Conservation (phyloP, 2,329 filamentous ascomycete genomes). For the Pestalotiopsis sp. region DNA sequence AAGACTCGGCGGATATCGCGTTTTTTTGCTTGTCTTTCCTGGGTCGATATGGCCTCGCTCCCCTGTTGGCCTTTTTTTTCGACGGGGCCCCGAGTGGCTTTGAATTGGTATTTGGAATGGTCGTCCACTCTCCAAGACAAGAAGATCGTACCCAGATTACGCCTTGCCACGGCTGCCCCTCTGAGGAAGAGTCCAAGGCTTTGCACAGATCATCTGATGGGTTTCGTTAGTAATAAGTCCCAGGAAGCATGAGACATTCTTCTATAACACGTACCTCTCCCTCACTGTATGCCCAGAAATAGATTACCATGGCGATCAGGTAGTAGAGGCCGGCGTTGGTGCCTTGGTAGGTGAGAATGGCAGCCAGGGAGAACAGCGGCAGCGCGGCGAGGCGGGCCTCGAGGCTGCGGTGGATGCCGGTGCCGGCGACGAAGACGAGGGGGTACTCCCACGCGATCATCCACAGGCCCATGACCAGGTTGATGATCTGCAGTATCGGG, state of each 20-base stretch:
- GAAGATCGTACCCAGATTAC: background rate
- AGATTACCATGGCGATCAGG: slow-evolving; percentile 79
- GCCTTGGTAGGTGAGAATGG: slow-evolving; percentile 84
- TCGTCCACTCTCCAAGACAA: background rate
- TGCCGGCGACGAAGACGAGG: slow-evolving; percentile 74
- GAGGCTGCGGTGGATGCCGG: slow-evolving; percentile 80
- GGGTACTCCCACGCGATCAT: slow-evolving; percentile 93
- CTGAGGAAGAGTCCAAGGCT: slow-evolving; percentile 71
- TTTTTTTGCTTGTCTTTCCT: background rate
- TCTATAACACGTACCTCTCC: slow-evolving; percentile 74
- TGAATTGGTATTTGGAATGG: background rate
- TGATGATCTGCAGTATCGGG: slow-evolving; percentile 88
- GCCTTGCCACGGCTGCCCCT: slow-evolving; percentile 38
- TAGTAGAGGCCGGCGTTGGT: slow-evolving; percentile 95
- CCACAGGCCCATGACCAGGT: slow-evolving; percentile 78
- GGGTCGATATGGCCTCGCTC: background rate
- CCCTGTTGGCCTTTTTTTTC: background rate
- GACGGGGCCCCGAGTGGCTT: background rate
- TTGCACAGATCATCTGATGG: slow-evolving; percentile 64
- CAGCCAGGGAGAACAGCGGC: slow-evolving; percentile 74
- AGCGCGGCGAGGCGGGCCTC: slow-evolving; percentile 83
- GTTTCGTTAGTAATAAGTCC: slow-evolving; percentile 7
- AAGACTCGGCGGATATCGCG: background rate
- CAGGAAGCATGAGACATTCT: background rate
- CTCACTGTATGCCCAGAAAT: slow-evolving; percentile 97